Percentiles rank a stretch among this genome's conserved stretches.
Evolutionary conservation across 108 stramenopile genomes (phyloP).

Genomic region (Tribonema minus): DNA sequence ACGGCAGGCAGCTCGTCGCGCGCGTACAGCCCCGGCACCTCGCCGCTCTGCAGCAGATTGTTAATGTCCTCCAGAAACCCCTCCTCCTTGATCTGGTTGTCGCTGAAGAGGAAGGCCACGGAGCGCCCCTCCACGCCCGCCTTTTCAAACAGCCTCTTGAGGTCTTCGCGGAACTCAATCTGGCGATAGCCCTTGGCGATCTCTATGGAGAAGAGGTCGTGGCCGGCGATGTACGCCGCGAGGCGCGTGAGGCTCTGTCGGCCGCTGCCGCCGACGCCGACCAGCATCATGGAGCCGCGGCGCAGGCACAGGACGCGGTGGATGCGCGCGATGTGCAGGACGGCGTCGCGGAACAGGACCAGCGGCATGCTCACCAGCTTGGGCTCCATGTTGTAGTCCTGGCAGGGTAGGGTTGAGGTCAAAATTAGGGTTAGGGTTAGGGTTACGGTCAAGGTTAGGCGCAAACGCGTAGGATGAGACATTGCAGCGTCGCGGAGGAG

Average conservation of each 20-base stretch:
- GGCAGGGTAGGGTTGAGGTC: too few species aligned
- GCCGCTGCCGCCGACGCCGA: too few species aligned
- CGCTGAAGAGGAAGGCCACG: constrained; percentile 62
- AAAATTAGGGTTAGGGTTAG: too few species aligned
- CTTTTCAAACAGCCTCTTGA: constrained; percentile 54
- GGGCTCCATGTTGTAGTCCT: constrained; percentile 69
- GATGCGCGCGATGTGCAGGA: constrained; percentile 59
- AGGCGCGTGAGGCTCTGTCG: constrained; percentile 60
- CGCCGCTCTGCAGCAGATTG: constrained; percentile 62
- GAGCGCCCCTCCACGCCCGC: constrained; percentile 49
- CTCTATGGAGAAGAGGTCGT: constrained; percentile 59
- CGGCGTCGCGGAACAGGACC: constrained; percentile 61
- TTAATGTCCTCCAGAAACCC: constrained; percentile 64
- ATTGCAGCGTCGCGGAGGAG: too few species aligned
- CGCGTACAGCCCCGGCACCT: constrained; percentile 60
- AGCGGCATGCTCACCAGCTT: constrained; percentile 62
- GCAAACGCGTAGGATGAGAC: too few species aligned
- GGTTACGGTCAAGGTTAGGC: too few species aligned
- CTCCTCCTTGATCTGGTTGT: constrained; percentile 67
- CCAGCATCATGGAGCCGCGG: constrained; percentile 65
- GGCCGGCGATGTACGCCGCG: constrained; percentile 50
- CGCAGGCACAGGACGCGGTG: constrained; percentile 57
- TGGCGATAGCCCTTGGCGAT: constrained; percentile 65
- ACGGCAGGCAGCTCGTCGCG: constrained; percentile 59
- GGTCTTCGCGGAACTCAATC: constrained; percentile 62